phyloP scores from a whole-genome alignment of 306 rosid species.

The barrel medic (Medicago truncatula) region MtrunA17r5.0-ANR NC_053044.1:49051001-49051500 shows the following conservation, averaged over 20 bases:
- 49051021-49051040: too few relatives aligned
- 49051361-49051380: not conserved
- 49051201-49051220: not conserved
- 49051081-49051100: too few relatives aligned
- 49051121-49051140: not conserved
- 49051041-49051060: too few relatives aligned
- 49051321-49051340: slow-evolving; percentile 8
- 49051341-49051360: not conserved
- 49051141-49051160: too few relatives aligned
- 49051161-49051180: slow-evolving; percentile 17
- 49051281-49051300: slow-evolving; percentile 17
- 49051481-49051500: slow-evolving; percentile 62
- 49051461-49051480: slow-evolving; percentile 50
- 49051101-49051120: not conserved
- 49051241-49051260: not conserved
- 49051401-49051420: not conserved
- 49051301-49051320: slow-evolving; percentile 15
- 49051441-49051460: slow-evolving; percentile 71
- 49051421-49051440: slow-evolving; percentile 53
- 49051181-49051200: not conserved
- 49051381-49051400: not conserved
- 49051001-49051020: too few relatives aligned
- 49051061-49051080: too few relatives aligned
- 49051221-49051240: not conserved
- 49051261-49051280: not conserved